Evolutionary conservation across 805 yeast genomes (phyloP), one percentile per base, ranked within the genome.

Genomic region (Kuraishia cidri): DNA sequence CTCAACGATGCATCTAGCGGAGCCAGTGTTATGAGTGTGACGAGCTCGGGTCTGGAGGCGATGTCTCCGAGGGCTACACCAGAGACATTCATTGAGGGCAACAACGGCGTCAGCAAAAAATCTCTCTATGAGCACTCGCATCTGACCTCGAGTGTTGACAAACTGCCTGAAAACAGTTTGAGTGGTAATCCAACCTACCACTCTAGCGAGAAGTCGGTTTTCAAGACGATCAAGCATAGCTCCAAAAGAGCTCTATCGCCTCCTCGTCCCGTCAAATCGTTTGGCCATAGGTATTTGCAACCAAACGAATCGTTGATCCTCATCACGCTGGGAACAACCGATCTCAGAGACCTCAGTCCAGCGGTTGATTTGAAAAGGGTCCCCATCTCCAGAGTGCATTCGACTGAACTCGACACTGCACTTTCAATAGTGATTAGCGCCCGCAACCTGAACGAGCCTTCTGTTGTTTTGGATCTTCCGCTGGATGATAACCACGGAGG

Each of bases 361-460:
- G 83, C 90, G 0, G 68, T 88, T 8, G 73, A 76, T 30, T 65
- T 86, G 35, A 79, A 80, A 40, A 66, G 74, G 24, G 83, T 82
- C n/a, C 86, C 94, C 5, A 60, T 79, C 33, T 69, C 87, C 1
- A 79, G 79, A 45, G 78, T 79, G 3, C 82, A 79, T 37, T 69
- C 78, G n/a, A 82, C 94, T 0, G 92, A 84, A 50, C 64, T 87
- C 24, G 96, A 88, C 44, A 85, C 95, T 3, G 95, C 95, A 0
- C 67, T 88, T 24, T 80, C 94, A 1, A 60, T 88, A 28, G 75
- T 75, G 7, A 69, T 88, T 16, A 58, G 64, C n/a, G 65, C 72
- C 1, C 48, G 47, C 24, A 50, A 45, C 31, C 35, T 58, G 8
- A 58, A 55, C 9, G 79, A 72, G 36, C 70, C 82, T 4, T 75